Conservation (phyloP, 1,284 basidiomycete species). For the Trametes pubescens region DNA sequence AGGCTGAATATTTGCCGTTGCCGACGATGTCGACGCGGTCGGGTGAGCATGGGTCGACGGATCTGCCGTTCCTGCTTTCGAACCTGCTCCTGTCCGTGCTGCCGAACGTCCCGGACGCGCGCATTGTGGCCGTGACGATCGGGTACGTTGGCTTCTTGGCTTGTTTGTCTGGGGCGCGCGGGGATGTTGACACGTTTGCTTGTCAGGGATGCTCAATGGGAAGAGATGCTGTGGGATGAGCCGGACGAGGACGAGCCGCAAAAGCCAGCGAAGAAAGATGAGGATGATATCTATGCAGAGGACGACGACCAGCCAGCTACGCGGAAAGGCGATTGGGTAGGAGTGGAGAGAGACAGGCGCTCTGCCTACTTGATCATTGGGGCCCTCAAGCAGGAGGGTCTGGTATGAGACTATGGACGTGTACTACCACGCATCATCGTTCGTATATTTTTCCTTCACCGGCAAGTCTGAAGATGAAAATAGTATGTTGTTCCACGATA, state of each 20-base stretch:
- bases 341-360: conserved; percentile 75
- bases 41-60: conserved; percentile 45
- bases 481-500: neutral
- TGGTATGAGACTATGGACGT: conserved; percentile 51
- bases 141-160: conserved; percentile 12
- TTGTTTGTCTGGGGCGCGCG: no score
- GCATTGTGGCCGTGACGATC: conserved; percentile 76
- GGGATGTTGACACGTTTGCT: no score
- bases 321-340: conserved; percentile 72
- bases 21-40: conserved; percentile 61
- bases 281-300: conserved; percentile 60
- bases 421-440: no score
- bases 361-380: conserved; percentile 82
- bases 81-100: conserved; percentile 76
- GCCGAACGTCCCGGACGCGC: conserved; percentile 72
- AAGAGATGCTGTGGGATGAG: conserved; percentile 78
- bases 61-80: conserved; percentile 74
- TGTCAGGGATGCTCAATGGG: conserved; percentile 72
- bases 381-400: conserved; percentile 72
- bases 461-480: neutral
- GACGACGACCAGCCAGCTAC: conserved; percentile 57
- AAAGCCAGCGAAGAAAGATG: conserved; percentile 36
- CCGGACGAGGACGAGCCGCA: conserved; percentile 60
- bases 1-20: conserved; percentile 83
- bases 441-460: neutral